Evolutionary conservation across 768 basidiomycete species (phyloP), one percentile per base, ranked within the genome.

Genomic region (Mycena albidolilacea): DNA sequence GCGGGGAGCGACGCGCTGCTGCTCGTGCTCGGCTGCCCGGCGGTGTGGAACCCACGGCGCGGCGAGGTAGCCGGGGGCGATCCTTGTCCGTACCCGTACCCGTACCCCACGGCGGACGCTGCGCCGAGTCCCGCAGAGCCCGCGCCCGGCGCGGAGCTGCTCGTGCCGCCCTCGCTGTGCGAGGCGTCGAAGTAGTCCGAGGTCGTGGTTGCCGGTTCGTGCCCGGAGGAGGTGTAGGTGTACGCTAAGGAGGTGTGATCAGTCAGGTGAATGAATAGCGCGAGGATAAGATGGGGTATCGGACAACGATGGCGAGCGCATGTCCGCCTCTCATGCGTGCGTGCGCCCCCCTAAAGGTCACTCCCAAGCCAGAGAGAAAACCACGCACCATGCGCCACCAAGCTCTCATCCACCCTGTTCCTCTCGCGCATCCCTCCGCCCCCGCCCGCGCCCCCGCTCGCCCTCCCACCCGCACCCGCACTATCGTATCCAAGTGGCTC

Each of bases 11-110:
- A 69, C 62, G 35, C 52, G 21, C 21, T 50, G 59, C 59, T 70
- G 38, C 65, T 48, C 46, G 57, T 59, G 61, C 73, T 74, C 65
- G 67, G 46, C 62, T 71, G 70, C 4, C 67, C 66, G 9, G 67
- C 50, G 9, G 70, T 75, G 59, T 75, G 74, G 57, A 75, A 23
- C n/a, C 65, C 61, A 50, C 72, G 73, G n/a, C 61, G 55, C 30
- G 62, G 70, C 50, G 74, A 8, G 39, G 10, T 8, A 3, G 3
- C 2, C 30, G 30, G 50, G 48, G 38, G 44, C 44, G 10, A 46
- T 64, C 61, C 61, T 67, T 23, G 23, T 41, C 21, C 61, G 48
- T 48, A 23, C 7, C 52, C 61, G 48, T 48, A 23, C 7, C 52
- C 52, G 21, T 54, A 23, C 10, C 21, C 52, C 3, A 15, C 61